A percentile compares a stretch with the other conserved stretches of the same genome.
Evolutionary conservation across 2,329 filamentous ascomycete species (phyloP).

Genomic region (Thermoascus crustaceus): DNA sequence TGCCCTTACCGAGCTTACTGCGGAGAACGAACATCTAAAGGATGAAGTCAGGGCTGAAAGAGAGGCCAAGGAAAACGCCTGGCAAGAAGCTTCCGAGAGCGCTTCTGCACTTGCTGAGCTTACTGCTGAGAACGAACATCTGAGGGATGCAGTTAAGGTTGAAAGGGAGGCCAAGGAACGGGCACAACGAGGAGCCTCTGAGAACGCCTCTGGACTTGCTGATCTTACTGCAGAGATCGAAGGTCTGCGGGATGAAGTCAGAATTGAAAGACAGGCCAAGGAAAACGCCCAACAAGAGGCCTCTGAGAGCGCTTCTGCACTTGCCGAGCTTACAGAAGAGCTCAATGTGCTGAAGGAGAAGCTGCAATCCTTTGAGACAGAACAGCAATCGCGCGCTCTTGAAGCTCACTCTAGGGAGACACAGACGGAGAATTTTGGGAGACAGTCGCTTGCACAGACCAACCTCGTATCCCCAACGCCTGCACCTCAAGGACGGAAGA

Average conservation of each 20-base stretch:
- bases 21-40: slow-evolving; percentile 43
- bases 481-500: slow-evolving; percentile 26
- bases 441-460: slow-evolving; percentile 22
- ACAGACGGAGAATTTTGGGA: slow-evolving; percentile 13
- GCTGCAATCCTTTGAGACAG: slow-evolving; percentile 31
- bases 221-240: slow-evolving; percentile 39
- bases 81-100: slow-evolving; percentile 41
- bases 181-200: slow-evolving; percentile 40
- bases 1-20: slow-evolving; percentile 35
- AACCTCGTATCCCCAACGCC: slow-evolving; percentile 26
- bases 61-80: slow-evolving; percentile 38
- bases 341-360: slow-evolving; percentile 35
- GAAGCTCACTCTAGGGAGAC: slow-evolving; percentile 27
- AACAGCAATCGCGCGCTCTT: slow-evolving; percentile 25
- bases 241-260: slow-evolving; percentile 45
- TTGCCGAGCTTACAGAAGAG: slow-evolving; percentile 39
- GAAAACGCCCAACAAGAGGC: slow-evolving; percentile 40
- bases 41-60: slow-evolving; percentile 45
- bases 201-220: slow-evolving; percentile 39
- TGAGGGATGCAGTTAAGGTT: slow-evolving; percentile 46
- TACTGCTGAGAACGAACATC: slow-evolving; percentile 38
- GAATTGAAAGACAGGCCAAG: slow-evolving; percentile 41
- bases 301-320: slow-evolving; percentile 39
- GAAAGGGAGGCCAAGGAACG: slow-evolving; percentile 41
- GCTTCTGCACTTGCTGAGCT: slow-evolving; percentile 38